Evolutionary conservation across 257 asterid genomes (phyloP), one percentile per base, ranked within the genome.

Genomic region (Nicotiana undulata): DNA sequence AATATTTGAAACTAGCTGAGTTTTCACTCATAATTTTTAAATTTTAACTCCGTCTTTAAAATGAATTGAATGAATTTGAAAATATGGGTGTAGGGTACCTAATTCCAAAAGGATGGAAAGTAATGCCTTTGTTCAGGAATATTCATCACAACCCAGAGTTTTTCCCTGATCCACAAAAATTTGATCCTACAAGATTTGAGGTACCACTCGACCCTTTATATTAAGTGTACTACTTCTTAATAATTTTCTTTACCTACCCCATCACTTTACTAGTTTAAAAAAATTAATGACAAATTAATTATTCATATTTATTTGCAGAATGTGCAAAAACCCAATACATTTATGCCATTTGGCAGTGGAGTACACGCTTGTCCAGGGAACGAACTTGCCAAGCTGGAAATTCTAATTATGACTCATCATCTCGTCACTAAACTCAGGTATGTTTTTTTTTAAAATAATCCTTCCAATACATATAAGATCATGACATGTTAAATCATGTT

Each of bases 21-120:
- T 40, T 40, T 28, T 2, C 3, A 40, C 3, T 9, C 46, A 40
- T 8, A 40, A 9, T 2, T 0, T 40, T 40, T 0, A 40, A 40
- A 40, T 40, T 1, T 0, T 5, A 5, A 5, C 6, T 6, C 7
- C 0, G 11, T 1, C 31, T 1, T 1, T 28, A 1, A 40, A 40
- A 40, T 28, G 2, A 40, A 7, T 3, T 7, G 3, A 37, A 37
- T 37, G 3, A 7, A 40, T 40, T 40, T 9, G 11, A 13, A 46
- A 72, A 72, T 15, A 34, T 72, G 40, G 18, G 13, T 79, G 65
- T 49, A 95, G 99, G 98, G 28, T 89, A 85, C 88, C 90, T 88
- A 46, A 95, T 95, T 84, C 99, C 97, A 76, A 95, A 91, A 84
- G 99, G 99, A 64, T 95, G 99, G 99, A 95, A 95, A 85, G 98